Conservation (phyloP, 2,329 filamentous ascomycete species). For the Aureobasidium subglaciale region DNA sequence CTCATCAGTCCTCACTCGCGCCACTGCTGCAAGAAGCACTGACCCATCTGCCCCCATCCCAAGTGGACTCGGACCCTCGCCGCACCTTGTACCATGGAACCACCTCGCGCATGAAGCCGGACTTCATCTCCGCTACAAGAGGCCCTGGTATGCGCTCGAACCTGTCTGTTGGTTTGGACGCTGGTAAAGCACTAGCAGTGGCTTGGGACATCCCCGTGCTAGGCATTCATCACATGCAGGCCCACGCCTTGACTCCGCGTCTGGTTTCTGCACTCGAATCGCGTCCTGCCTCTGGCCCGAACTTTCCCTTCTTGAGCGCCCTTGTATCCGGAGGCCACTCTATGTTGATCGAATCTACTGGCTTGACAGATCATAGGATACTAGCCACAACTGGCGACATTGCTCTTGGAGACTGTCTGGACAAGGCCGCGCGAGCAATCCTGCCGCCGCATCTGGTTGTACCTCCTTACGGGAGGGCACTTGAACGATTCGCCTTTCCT, state of each 20-base stretch:
- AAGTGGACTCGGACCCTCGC: background rate
- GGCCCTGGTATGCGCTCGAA: slow-evolving; percentile 84
- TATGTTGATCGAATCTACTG: slow-evolving; percentile 67
- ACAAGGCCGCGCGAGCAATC: slow-evolving; percentile 75
- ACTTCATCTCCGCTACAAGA: slow-evolving; percentile 83
- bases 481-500: slow-evolving; percentile 75
- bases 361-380: slow-evolving; percentile 62
- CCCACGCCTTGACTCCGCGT: slow-evolving; percentile 81
- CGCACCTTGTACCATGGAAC: background rate
- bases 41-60: slow-evolving; percentile 41
- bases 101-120: slow-evolving; percentile 45
- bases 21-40: slow-evolving; percentile 61
- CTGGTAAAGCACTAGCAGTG: slow-evolving; percentile 77
- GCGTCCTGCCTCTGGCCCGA: slow-evolving; percentile 24
- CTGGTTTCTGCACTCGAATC: slow-evolving; percentile 58
- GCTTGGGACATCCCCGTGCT: slow-evolving; percentile 79
- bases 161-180: slow-evolving; percentile 69
- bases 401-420: slow-evolving; percentile 82
- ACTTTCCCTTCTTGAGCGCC: slow-evolving; percentile 79
- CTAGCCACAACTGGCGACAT: slow-evolving; percentile 69
- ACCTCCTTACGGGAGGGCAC: slow-evolving; percentile 71
- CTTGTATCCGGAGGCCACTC: slow-evolving; percentile 92
- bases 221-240: slow-evolving; percentile 95
- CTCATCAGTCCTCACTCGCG: slow-evolving; percentile 66
- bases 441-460: slow-evolving; percentile 56